Evolutionary conservation across 2,329 filamentous ascomycete genomes (phyloP), one percentile per base, ranked within the genome.

Genomic region (Sporothrix brunneoviolacea): DNA sequence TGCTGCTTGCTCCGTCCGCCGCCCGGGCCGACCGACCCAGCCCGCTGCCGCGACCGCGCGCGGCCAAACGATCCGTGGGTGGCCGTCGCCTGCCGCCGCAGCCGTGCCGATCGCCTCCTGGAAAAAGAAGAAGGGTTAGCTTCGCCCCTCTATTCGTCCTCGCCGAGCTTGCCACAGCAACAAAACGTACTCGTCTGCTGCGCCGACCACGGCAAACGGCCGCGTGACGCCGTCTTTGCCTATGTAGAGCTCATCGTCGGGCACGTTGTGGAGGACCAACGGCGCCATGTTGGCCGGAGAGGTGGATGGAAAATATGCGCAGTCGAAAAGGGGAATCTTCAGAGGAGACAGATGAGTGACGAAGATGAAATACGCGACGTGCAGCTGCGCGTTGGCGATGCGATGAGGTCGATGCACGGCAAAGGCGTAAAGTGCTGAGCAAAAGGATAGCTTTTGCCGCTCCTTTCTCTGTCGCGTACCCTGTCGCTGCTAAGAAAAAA

Each of bases 191-290:
- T 58, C 56, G 21, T 58, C 56, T 16, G 51, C 41, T 8, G 51
- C 51, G 8, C 55, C 56, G 33, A 83, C 73, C 74, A 84, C 80
- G 55, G 80, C 82, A 62, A 83, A 85, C 2, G 82, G 82, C 54
- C 82, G 70, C 64, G 79, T 77, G 56, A 84, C 63, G 54, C 82
- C 82, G 66, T 84, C 82, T 48, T 83, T 79, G 51, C 82, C 82
- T 6, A 80, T 68, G 62, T 83, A 84, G 44, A 81, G 76, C 62
- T 84, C 82, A 45, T 84, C 81, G 57, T 84, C 81, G 51, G 81
- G 80, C 56, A 84, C 82, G 62, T 83, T 84, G 62, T 85, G 82
- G 30, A 85, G 69, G 60, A 84, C 83, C 52, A 84, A 70, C 58
- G 82, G 82, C 51, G 80, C 75, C 80, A 83, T 84, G 15, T 22